Percentiles rank a stretch among this genome's conserved stretches.
Evolutionary conservation across 257 asterid genomes (phyloP).

Genomic region (Thymus mandschuricus): DNA sequence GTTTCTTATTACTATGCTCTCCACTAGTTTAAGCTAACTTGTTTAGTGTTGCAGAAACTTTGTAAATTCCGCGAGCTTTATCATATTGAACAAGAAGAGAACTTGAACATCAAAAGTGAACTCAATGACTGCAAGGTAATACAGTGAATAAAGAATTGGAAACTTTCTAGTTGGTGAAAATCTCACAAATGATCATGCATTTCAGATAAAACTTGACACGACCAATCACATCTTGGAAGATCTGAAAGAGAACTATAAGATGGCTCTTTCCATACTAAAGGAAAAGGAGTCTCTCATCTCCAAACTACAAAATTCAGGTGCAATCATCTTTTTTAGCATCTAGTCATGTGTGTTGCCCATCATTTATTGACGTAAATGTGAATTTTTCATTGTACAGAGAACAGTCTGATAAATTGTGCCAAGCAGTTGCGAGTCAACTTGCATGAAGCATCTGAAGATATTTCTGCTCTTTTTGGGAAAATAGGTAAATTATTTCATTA

Average conservation of each 20-base stretch:
- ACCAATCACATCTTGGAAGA: slow-evolving; percentile 55
- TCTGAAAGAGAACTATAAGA: slow-evolving; percentile 57
- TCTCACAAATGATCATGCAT: slow-evolving; percentile 23
- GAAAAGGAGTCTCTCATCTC: slow-evolving; percentile 64
- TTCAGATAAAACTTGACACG: slow-evolving; percentile 58
- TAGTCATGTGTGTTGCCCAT: background rate
- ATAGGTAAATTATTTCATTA: slow-evolving; percentile 50
- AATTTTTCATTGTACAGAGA: slow-evolving; percentile 52
- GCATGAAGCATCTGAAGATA: slow-evolving; percentile 70
- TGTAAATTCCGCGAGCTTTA: slow-evolving; percentile 68
- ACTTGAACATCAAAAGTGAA: slow-evolving; percentile 56
- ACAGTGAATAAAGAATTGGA: slow-evolving; percentile 9
- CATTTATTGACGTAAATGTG: slow-evolving; percentile 11
- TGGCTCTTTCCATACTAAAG: slow-evolving; percentile 52
- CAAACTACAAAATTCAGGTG: slow-evolving; percentile 71
- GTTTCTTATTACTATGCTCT: slow-evolving; percentile 5
- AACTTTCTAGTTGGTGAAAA: slow-evolving; percentile 18
- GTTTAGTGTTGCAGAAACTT: slow-evolving; percentile 49
- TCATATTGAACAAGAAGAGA: slow-evolving; percentile 74
- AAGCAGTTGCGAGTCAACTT: slow-evolving; percentile 62
- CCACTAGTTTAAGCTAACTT: slow-evolving; percentile 19
- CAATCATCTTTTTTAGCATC: slow-evolving; percentile 1
- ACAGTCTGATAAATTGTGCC: slow-evolving; percentile 59
- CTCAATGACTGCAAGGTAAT: slow-evolving; percentile 78
- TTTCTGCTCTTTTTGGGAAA: slow-evolving; percentile 62